A percentile compares a stretch with the other conserved stretches of the same genome.
These are phyloP conservation scores for Recurvomyces mirabilis DNA, from an alignment of 495 filamentous ascomycete species.

Conservation along the genomic window DNA sequence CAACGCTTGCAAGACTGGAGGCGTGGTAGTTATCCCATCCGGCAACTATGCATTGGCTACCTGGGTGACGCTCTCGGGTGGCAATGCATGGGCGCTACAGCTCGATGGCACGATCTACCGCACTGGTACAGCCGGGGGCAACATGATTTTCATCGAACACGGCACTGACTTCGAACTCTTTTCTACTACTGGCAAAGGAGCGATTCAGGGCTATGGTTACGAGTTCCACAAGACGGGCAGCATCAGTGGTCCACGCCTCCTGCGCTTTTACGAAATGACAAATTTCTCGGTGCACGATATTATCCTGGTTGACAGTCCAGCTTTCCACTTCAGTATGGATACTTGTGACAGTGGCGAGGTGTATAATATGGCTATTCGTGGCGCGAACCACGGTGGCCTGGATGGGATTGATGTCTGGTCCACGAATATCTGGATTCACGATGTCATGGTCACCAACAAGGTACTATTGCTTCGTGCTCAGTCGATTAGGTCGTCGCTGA, in stretches of 20 bases:
- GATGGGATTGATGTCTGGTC: constrained; percentile 31
- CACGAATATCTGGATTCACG: constrained; percentile 28
- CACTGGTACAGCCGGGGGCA: constrained; percentile 31
- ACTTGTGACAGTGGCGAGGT: constrained; percentile 30
- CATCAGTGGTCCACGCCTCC: constrained; percentile 25
- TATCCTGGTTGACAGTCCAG: constrained; percentile 27
- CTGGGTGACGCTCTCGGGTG: constrained; percentile 29
- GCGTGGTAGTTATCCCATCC: constrained; percentile 26
- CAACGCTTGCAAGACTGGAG: constrained; percentile 30
- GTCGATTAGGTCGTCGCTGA: not conserved
- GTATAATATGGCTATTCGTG: constrained; percentile 29
- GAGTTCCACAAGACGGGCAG: constrained; percentile 25
- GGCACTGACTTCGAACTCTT: constrained; percentile 26
- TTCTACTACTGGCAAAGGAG: constrained; percentile 22
- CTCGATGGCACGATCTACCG: constrained; percentile 30
- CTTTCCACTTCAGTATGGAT: constrained; percentile 31
- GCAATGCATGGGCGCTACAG: constrained; percentile 28
- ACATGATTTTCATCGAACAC: constrained; percentile 31
- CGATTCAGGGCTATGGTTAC: constrained; percentile 30
- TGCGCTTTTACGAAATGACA: constrained; percentile 26
- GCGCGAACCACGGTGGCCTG: constrained; percentile 29
- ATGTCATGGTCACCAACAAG: constrained; percentile 31
- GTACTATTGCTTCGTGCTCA: not conserved
- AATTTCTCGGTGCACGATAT: constrained; percentile 30
- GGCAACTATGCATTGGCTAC: constrained; percentile 28